Evolutionary conservation across 140 eudicot species (phyloP).

Genomic region (Senecio squalidus): DNA sequence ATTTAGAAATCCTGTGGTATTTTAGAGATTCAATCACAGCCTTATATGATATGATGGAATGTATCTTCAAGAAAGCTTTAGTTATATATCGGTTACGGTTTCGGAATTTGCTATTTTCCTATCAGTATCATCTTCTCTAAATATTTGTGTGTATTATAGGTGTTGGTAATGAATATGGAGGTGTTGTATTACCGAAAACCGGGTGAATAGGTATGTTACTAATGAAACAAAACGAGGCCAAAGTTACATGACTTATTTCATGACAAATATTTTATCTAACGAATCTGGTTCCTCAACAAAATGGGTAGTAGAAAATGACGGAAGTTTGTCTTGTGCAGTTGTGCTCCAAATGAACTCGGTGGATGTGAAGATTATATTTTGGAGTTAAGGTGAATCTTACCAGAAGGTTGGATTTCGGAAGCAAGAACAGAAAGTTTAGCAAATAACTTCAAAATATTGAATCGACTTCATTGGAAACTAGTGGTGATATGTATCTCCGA

Average conservation of each 20-base stretch:
- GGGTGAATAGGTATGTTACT: too few species aligned
- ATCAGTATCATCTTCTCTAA: too few species aligned
- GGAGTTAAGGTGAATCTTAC: slow-evolving; percentile 64
- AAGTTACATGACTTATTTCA: slow-evolving; percentile 28
- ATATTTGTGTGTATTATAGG: too few species aligned
- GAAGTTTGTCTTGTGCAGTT: slow-evolving; percentile 51
- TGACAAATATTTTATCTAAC: background rate
- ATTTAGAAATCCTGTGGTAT: too few species aligned
- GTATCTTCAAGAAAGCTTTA: too few species aligned
- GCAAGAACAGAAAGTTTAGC: slow-evolving; percentile 32
- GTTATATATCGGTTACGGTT: too few species aligned
- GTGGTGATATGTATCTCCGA: slow-evolving; percentile 15
- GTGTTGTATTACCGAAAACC: too few species aligned
- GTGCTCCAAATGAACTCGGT: slow-evolving; percentile 62
- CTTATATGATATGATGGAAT: too few species aligned
- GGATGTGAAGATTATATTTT: slow-evolving; percentile 58
- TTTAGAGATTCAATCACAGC: too few species aligned
- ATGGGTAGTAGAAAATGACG: slow-evolving; percentile 42
- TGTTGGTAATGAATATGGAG: too few species aligned
- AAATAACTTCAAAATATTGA: slow-evolving; percentile 9
- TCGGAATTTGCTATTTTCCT: too few species aligned
- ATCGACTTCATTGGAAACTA: slow-evolving; percentile 13
- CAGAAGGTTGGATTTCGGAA: slow-evolving; percentile 48
- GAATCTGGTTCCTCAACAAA: slow-evolving; percentile 13
- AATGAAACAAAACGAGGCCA: too few species aligned